Conservation (phyloP, 1,284 basidiomycete species). For the Moesziomyces sp. region DNA sequence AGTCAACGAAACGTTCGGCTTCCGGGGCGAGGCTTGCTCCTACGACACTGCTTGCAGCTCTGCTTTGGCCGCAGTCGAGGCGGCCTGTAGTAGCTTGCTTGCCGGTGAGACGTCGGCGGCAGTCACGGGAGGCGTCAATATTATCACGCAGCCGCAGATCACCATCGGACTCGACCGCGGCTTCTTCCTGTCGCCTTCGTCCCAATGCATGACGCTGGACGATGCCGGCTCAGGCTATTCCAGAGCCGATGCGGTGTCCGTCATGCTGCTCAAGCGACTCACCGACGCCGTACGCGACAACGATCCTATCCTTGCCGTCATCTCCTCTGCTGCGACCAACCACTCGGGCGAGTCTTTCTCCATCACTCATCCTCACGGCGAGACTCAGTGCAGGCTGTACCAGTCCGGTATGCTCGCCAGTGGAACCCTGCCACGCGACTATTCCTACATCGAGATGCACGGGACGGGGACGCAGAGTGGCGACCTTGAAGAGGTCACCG, state of each 20-base stretch:
- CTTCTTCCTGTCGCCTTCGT: constrained; percentile 50
- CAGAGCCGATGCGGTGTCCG: constrained; percentile 45
- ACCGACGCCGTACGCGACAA: constrained; percentile 43
- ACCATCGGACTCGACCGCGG: constrained; percentile 52
- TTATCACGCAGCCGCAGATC: constrained; percentile 53
- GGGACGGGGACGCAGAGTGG: constrained; percentile 55
- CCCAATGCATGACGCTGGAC: constrained; percentile 52
- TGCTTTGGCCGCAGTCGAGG: constrained; percentile 50
- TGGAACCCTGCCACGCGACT: constrained; percentile 27
- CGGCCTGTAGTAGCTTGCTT: constrained; percentile 39
- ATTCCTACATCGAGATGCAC: constrained; percentile 47
- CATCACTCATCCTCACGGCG: constrained; percentile 52
- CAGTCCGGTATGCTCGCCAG: constrained; percentile 37
- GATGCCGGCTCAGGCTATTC: constrained; percentile 48
- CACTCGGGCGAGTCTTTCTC: constrained; percentile 51
- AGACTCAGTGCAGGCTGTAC: constrained; percentile 42
- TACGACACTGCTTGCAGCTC: constrained; percentile 52
- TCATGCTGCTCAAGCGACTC: constrained; percentile 47
- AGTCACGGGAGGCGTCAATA: constrained; percentile 51
- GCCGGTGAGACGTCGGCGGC: constrained; percentile 25
- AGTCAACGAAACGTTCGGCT: constrained; percentile 40
- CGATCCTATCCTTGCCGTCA: constrained; percentile 43
- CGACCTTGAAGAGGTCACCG: constrained; percentile 48
- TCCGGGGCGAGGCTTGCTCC: constrained; percentile 43
- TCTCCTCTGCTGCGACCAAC: constrained; percentile 48